phyloP scores from a whole-genome alignment of 306 rosid species.

The Castanopsis chinensis region DNA sequence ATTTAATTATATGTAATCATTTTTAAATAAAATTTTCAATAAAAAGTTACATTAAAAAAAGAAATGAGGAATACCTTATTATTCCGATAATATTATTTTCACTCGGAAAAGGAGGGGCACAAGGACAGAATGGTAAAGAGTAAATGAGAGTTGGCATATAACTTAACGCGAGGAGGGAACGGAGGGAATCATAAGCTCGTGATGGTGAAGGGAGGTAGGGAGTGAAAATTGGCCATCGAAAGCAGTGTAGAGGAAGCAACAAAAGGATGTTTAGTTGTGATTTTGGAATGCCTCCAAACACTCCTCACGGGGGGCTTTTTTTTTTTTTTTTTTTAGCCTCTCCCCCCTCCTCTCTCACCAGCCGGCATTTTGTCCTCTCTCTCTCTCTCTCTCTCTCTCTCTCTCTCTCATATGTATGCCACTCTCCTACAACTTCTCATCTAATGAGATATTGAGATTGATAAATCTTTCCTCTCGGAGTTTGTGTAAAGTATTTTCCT shows the following conservation, averaged over 20 bases:
- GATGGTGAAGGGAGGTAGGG: constrained; percentile 40
- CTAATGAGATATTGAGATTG: constrained; percentile 13
- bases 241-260: constrained; percentile 77
- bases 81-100: neutral
- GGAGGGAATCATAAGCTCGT: constrained; percentile 55
- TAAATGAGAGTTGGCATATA: neutral
- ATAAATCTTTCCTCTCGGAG: constrained; percentile 19
- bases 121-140: constrained; percentile 39
- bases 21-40: neutral
- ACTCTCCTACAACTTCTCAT: constrained; percentile 13
- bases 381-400: constrained; percentile 31
- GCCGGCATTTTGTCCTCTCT: constrained; percentile 35
- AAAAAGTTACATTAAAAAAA: neutral
- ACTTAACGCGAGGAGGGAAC: neutral
- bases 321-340: constrained; percentile 16
- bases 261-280: constrained; percentile 57
- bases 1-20: no score
- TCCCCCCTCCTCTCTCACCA: constrained; percentile 16
- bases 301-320: constrained; percentile 90
- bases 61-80: no score
- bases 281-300: constrained; percentile 93
- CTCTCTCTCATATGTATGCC: constrained; percentile 46
- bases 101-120: neutral
- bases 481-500: constrained; percentile 1
- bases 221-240: constrained; percentile 65